Base-by-base conservation (phyloP, 2,329 filamentous ascomycete genomes). In the Exophiala alcalophila region DNA sequence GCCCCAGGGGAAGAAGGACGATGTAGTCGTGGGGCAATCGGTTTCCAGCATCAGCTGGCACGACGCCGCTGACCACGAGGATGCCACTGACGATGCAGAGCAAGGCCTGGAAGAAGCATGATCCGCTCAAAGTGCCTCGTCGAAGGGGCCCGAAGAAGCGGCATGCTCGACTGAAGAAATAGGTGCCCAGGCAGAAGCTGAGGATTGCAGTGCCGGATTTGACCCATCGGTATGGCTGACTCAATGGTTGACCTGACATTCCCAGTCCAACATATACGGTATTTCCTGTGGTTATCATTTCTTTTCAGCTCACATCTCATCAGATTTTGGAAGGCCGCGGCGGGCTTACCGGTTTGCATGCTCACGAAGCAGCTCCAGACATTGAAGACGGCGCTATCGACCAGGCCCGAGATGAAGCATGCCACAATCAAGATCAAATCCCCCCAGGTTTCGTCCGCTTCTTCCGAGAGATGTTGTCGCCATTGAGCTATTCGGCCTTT, bases 321-420 rank as follows among this genome's bases (percentile, higher is more conserved):
- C 38, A 11, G 6, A 29, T 23, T 25, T 18, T 24, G 12, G 11
- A 40, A 20, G 15, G 18, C 11, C 12, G 20, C 18, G 37, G 8
- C 7, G 4, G 5, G 52, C 58, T 31, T 61, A 68, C 67, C 67
- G 1, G 67, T 70, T 49, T 70, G 67, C 67, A 70, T 70, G 38
- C 64, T 67, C 20, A 69, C 55, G 56, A 70, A 70, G 44, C 67
- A 69, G 14, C 63, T 63, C 66, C 68, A 70, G 9, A 65, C 65
- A 49, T 66, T 67, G 56, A 68, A 69, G 12, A 66, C 62, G 19
- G 63, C 62, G 44, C 65, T 66, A 47, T 70, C 67, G 30, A 66
- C 68, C 14, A 70, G 58, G 3, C 67, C 67, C 0, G 66, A 68
- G 19, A 65, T 55, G 57, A 33, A 69, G 49, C 47, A 70, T 44